phyloP scores from a whole-genome alignment of 164 flowering plant genomes.

The Piper betle region DNA sequence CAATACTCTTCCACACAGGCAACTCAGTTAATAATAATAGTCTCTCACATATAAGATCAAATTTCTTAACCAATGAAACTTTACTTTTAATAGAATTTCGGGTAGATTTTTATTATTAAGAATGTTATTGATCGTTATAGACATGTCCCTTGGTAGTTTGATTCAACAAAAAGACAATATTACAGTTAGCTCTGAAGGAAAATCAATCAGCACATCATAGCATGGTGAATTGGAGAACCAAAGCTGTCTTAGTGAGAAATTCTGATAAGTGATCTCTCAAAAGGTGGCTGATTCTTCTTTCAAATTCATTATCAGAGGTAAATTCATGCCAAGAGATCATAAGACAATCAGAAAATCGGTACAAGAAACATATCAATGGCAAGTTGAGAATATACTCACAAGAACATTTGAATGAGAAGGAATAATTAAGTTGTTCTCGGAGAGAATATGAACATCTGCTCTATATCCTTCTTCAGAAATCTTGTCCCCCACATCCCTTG shows the following conservation, averaged over 20 bases:
- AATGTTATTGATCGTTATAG: too few species aligned
- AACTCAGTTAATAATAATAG: neutral
- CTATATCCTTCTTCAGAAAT: slow-evolving; percentile 48
- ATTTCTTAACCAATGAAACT: too few species aligned
- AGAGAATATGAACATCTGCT: slow-evolving; percentile 47
- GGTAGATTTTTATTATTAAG: too few species aligned
- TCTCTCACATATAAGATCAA: neutral
- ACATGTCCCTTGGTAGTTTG: neutral
- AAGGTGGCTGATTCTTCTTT: too few species aligned
- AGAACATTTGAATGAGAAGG: slow-evolving; percentile 55
- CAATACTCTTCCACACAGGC: slow-evolving; percentile 30
- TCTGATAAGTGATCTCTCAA: too few species aligned
- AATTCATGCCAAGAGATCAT: too few species aligned
- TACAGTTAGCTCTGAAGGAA: neutral
- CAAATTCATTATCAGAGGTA: too few species aligned
- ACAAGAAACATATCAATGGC: too few species aligned
- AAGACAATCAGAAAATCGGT: too few species aligned
- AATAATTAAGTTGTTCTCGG: slow-evolving; percentile 29
- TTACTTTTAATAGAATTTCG: neutral
- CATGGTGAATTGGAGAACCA: neutral
- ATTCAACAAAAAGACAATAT: too few species aligned
- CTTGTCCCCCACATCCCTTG: slow-evolving; percentile 46
- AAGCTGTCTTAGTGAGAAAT: too few species aligned
- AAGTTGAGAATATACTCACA: slow-evolving; percentile 24
- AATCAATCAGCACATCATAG: neutral